phyloP scores from a whole-genome alignment of 2,329 filamentous ascomycete species.

The Knufia fluminis region DNA sequence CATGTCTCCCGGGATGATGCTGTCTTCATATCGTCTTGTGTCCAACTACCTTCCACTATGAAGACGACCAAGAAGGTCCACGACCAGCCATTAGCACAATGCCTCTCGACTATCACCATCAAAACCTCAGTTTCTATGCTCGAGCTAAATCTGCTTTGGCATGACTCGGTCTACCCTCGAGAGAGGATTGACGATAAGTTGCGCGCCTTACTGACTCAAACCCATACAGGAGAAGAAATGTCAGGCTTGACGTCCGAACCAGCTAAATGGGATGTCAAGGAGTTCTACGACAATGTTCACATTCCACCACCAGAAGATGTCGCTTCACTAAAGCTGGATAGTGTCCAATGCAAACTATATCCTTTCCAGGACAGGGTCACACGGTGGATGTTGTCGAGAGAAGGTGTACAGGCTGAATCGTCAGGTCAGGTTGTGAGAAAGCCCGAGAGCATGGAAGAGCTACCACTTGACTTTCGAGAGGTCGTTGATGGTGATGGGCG shows the following conservation, averaged over 20 bases:
- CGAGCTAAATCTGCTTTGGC: conserved; percentile 10
- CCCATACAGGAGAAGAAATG: not conserved
- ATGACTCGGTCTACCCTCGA: conserved; percentile 2
- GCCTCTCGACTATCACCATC: not conserved
- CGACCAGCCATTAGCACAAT: not conserved
- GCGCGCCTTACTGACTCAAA: conserved; percentile 7
- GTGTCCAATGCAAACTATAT: conserved; percentile 33
- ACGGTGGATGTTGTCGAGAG: conserved; percentile 37
- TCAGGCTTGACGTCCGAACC: not conserved
- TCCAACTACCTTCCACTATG: not conserved
- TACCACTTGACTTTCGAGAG: conserved; percentile 25
- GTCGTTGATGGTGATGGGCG: conserved; percentile 31
- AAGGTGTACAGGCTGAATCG: conserved; percentile 30
- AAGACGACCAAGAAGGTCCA: not conserved
- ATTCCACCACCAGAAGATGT: conserved; percentile 31
- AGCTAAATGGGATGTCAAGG: conserved; percentile 25
- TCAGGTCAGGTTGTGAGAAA: conserved; percentile 26
- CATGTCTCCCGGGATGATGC: not conserved
- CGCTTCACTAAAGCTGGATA: conserved; percentile 28
- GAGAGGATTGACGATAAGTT: conserved; percentile 6
- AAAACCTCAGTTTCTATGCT: not conserved
- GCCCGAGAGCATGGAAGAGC: not conserved
- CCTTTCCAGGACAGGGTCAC: conserved; percentile 41
- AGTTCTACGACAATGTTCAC: conserved; percentile 42
- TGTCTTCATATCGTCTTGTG: not conserved